Base-by-base conservation (phyloP, 2,329 filamentous ascomycete genomes). In the Elsinoe batatas region DNA sequence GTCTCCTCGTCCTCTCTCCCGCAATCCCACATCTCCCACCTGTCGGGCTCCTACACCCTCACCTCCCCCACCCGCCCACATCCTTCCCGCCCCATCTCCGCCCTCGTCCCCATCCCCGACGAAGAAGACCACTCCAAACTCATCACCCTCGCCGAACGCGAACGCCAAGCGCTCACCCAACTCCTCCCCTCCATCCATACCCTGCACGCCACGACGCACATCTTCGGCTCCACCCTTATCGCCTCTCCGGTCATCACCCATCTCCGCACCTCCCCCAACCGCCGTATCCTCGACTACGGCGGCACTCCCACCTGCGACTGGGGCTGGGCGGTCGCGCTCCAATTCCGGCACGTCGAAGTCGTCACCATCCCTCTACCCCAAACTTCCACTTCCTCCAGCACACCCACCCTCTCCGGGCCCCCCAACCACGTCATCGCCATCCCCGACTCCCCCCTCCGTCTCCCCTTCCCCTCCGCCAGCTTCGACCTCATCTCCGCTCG, bases 401-500 rank as follows among this genome's bases (percentile, higher is more conserved):
- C 40, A 64, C 87, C 87, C 69, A 81, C 87, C 64, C 82, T 93
- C 62, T 84, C 85, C 22, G 91, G 90, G 1, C 93, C 93, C 1
- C 72, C 81, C 33, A 98, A 98, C 71, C 91, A 97, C 74, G 83
- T 86, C 59, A 86, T 88, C 63, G 82, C 94, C 22, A 17, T 38
- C 17, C 13, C 50, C 3, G 47, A 53, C 22, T 81, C 83, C 51
- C 76, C 95, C 11, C 89, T 85, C 70, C 82, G 81, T 58, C 79
- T 98, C 1, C 93, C 93, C 0, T 98, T 97, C 72, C 81, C 83
- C 6, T 82, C 88, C 64, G 82, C 84, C 61, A 84, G 91, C 68
- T 98, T 98, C 65, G 91, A 97, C 65, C 82, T 96, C 61, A 82
- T 98, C 64, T 95, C 88, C 2, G 89, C 91, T 1, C 85, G 91